A percentile compares a stretch with the other conserved stretches of the same genome.
These are phyloP conservation scores for Phalaenopsis equestris DNA, from an alignment of 106 monocot genomes.

Conservation along the genomic window DNA sequence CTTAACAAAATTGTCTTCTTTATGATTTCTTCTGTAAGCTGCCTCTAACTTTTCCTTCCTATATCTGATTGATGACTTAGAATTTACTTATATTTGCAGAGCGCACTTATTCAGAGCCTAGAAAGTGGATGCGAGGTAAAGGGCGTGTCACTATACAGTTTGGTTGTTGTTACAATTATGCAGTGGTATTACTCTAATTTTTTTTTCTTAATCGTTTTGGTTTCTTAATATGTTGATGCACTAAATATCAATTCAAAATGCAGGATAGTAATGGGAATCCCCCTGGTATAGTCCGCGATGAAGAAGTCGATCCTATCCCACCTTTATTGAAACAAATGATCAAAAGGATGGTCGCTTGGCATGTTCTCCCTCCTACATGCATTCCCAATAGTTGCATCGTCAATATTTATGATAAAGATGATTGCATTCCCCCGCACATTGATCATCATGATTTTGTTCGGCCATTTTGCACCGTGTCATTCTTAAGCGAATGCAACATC, in stretches of 20 bases:
- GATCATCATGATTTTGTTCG: conserved; percentile 52
- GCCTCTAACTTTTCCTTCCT: neutral
- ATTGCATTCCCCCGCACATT: conserved; percentile 65
- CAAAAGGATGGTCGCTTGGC: conserved; percentile 39
- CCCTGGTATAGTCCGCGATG: conserved; percentile 43
- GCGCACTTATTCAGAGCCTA: conserved; percentile 71
- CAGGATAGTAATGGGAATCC: conserved; percentile 48
- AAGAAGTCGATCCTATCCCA: conserved; percentile 37
- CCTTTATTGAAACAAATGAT: conserved; percentile 42
- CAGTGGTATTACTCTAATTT: conserved; percentile 33
- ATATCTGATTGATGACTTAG: neutral
- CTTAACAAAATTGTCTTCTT: neutral
- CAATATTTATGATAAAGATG: conserved; percentile 51
- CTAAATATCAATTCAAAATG: neutral
- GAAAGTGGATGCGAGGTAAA: conserved; percentile 88
- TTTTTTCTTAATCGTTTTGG: neutral
- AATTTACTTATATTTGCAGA: conserved; percentile 29
- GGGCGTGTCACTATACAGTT: conserved; percentile 88
- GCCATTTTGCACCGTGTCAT: conserved; percentile 51
- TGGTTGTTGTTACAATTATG: conserved; percentile 91
- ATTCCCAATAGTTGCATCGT: conserved; percentile 53
- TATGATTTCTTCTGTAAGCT: neutral
- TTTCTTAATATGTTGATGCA: neutral
- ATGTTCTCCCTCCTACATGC: conserved; percentile 34
- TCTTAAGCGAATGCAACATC: conserved; percentile 36